Conservation (phyloP, 2,329 filamentous ascomycete genomes). For the Clonostachys chloroleuca region DNA sequence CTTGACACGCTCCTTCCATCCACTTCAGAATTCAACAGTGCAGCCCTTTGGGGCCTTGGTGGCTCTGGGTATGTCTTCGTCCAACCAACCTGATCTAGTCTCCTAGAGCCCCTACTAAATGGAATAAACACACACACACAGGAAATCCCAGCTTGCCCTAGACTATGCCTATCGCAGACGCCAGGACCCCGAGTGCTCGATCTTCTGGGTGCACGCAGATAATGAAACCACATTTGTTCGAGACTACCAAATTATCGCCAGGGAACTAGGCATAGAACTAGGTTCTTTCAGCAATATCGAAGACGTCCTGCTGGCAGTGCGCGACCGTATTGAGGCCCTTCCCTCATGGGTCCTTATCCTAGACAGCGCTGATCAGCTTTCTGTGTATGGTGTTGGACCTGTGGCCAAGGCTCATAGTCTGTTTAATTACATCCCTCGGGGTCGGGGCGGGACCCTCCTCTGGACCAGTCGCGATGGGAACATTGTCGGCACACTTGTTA, state of each 20-base stretch:
- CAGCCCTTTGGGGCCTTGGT: slow-evolving; percentile 16
- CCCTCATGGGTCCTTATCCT: slow-evolving; percentile 20
- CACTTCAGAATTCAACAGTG: slow-evolving; percentile 1
- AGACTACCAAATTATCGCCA: slow-evolving; percentile 17
- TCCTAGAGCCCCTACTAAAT: not conserved
- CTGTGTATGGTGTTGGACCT: too few species aligned
- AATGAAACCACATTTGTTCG: slow-evolving; percentile 17
- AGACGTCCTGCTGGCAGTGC: slow-evolving; percentile 9
- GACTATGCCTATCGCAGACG: slow-evolving; percentile 19
- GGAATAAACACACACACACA: slow-evolving; percentile 1
- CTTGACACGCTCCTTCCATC: slow-evolving; percentile 11
- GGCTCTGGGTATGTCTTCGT: slow-evolving; percentile 16
- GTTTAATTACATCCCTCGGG: not conserved
- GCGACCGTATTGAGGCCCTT: slow-evolving; percentile 7
- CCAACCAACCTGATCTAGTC: not conserved
- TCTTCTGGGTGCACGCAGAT: slow-evolving; percentile 28
- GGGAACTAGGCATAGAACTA: slow-evolving; percentile 9
- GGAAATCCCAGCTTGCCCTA: slow-evolving; percentile 28
- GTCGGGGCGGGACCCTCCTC: not conserved
- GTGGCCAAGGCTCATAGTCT: slow-evolving; percentile 3
- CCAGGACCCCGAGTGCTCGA: slow-evolving; percentile 11
- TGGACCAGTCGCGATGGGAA: not conserved
- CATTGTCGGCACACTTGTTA: not conserved
- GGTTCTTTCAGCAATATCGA: slow-evolving; percentile 6
- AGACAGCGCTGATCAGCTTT: slow-evolving; percentile 25